Percentiles rank a stretch among this genome's conserved stretches.
Evolutionary conservation across 768 basidiomycete genomes (phyloP).

Genomic region (Lyophyllum semitale): DNA sequence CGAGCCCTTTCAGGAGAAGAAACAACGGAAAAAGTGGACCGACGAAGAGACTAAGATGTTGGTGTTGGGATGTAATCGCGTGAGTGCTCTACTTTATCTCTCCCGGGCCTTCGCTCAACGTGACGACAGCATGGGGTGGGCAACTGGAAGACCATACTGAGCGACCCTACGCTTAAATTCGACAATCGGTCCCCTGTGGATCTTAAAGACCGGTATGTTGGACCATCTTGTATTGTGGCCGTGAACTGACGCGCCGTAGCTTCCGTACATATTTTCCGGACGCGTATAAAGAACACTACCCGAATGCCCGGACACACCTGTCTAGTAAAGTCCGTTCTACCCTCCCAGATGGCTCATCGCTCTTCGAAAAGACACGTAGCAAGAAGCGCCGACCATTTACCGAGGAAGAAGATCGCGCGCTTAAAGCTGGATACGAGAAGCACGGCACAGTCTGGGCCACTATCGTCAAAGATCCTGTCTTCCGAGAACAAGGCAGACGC

Average conservation of each 20-base stretch:
- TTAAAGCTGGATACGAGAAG: constrained; percentile 84
- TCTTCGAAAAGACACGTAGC: constrained; percentile 83
- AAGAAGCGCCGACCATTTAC: constrained; percentile 89
- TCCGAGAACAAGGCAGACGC: constrained; percentile 77
- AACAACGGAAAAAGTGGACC: constrained; percentile 82
- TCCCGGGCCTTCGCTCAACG: neutral
- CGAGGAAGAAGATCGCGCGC: constrained; percentile 80
- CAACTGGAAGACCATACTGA: constrained; percentile 90
- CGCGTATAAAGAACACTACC: constrained; percentile 88
- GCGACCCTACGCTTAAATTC: constrained; percentile 76
- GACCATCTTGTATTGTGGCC: neutral
- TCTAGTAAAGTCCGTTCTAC: constrained; percentile 82
- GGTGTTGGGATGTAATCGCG: constrained; percentile 82
- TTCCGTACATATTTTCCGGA: constrained; percentile 93
- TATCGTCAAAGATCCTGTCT: constrained; percentile 86
- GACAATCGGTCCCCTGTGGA: constrained; percentile 86
- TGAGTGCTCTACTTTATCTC: constrained; percentile 37
- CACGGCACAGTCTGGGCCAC: constrained; percentile 90
- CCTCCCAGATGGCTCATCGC: constrained; percentile 79
- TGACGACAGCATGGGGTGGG: constrained; percentile 78
- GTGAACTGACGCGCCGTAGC: constrained; percentile 34
- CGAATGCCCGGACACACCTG: constrained; percentile 87
- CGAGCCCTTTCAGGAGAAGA: constrained; percentile 60
- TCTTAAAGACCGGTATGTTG: constrained; percentile 81
- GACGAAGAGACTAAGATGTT: constrained; percentile 87